Conservation (phyloP, 164 flowering plant genomes). For the Dillenia suffruticosa region DNA sequence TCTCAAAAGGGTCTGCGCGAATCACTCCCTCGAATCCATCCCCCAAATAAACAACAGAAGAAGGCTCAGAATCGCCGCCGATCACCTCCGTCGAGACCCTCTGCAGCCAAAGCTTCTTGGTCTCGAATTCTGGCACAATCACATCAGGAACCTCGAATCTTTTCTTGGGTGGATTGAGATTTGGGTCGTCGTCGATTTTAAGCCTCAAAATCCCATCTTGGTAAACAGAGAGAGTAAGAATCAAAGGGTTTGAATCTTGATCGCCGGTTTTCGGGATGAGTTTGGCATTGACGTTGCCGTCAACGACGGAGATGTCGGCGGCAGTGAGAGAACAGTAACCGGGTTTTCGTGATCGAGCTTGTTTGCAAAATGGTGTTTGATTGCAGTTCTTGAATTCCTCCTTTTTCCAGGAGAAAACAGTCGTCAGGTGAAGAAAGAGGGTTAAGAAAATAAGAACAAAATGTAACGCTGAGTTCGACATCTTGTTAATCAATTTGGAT, state of each 20-base stretch:
- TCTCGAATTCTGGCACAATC: slow-evolving; percentile 44
- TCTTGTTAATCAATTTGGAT: too few relatives aligned
- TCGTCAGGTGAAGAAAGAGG: slow-evolving; percentile 16
- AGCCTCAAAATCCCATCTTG: slow-evolving; percentile 64
- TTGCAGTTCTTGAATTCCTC: slow-evolving; percentile 96
- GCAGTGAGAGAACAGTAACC: slow-evolving; percentile 47
- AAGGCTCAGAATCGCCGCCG: slow-evolving; percentile 31
- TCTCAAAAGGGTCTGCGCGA: slow-evolving; percentile 81
- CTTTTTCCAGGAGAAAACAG: slow-evolving; percentile 72
- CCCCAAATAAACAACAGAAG: slow-evolving; percentile 52
- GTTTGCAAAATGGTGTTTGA: slow-evolving; percentile 97
- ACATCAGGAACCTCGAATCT: slow-evolving; percentile 91
- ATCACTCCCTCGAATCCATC: slow-evolving; percentile 75
- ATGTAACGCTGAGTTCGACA: neutral
- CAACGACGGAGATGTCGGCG: slow-evolving; percentile 40
- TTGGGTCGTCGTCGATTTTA: slow-evolving; percentile 71
- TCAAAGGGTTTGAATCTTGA: slow-evolving; percentile 35
- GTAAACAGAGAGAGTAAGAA: slow-evolving; percentile 60
- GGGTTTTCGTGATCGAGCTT: slow-evolving; percentile 73
- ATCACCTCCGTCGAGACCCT: slow-evolving; percentile 36
- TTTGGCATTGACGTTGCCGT: slow-evolving; percentile 73
- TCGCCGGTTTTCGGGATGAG: slow-evolving; percentile 15
- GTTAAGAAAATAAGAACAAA: slow-evolving; percentile 21
- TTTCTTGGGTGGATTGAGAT: slow-evolving; percentile 49
- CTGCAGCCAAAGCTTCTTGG: slow-evolving; percentile 71